Conservation (phyloP, 1,284 basidiomycete species). For the Ceratobasidium sp. region DNA sequence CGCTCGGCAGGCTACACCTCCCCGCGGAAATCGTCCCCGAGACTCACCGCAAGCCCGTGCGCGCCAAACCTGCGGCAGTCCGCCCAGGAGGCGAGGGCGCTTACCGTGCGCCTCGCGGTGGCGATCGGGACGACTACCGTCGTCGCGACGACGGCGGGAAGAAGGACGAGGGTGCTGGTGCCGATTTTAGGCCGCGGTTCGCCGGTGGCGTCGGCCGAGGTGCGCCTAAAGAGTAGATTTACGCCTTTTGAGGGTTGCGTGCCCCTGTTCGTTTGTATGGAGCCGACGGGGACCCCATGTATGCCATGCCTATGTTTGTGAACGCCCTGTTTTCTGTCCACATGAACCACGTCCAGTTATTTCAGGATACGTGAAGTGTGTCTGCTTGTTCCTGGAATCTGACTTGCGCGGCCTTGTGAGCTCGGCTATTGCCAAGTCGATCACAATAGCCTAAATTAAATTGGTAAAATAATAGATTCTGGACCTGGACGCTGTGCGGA, state of each 20-base stretch:
- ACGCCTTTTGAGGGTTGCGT: neutral
- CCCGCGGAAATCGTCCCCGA: constrained; percentile 93
- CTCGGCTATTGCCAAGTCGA: neutral
- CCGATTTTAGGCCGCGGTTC: constrained; percentile 85
- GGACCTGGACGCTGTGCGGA: neutral
- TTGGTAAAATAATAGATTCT: neutral
- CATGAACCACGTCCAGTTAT: constrained; percentile 25
- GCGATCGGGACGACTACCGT: constrained; percentile 90
- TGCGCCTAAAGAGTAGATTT: constrained; percentile 66
- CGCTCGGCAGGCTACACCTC: constrained; percentile 79
- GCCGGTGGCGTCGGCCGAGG: constrained; percentile 86
- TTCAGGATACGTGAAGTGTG: constrained; percentile 7
- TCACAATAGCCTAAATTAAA: constrained; percentile 17
- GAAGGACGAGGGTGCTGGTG: constrained; percentile 77
- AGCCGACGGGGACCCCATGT: constrained; percentile 29
- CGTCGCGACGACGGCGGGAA: constrained; percentile 69
- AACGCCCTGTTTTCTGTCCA: constrained; percentile 25
- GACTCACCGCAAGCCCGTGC: constrained; percentile 94
- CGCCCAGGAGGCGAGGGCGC: constrained; percentile 74
- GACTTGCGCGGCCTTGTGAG: neutral
- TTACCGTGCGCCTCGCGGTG: constrained; percentile 85
- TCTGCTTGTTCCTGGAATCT: neutral
- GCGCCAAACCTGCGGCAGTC: constrained; percentile 75
- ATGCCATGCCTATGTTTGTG: constrained; percentile 43
- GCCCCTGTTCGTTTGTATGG: constrained; percentile 16